Evolutionary conservation across 345 rosid species (phyloP).

Genomic region (Ceriops decandra): DNA sequence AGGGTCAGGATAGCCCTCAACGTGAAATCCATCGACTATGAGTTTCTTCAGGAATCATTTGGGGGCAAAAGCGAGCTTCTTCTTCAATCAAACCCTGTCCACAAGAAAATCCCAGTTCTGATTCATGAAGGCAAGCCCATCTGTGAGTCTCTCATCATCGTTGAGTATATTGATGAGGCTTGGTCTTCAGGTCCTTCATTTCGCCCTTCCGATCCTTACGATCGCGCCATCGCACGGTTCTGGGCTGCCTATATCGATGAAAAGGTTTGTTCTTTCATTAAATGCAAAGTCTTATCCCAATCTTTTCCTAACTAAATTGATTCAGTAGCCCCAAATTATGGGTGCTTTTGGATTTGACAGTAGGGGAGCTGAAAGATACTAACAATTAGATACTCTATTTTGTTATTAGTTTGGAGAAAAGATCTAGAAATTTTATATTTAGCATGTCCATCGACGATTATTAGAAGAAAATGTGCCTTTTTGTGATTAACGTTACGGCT

Average conservation of each 20-base stretch:
- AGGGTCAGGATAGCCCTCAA: conserved; percentile 70
- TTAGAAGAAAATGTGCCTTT: neutral
- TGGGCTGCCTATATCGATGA: conserved; percentile 74
- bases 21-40: conserved; percentile 56
- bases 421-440: too few relatives aligned
- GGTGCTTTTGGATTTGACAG: too few relatives aligned
- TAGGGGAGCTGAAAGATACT: too few relatives aligned
- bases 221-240: conserved; percentile 64
- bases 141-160: conserved; percentile 66
- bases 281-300: neutral
- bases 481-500: too few relatives aligned
- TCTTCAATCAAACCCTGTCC: conserved; percentile 63
- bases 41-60: conserved; percentile 50
- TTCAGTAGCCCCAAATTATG: too few relatives aligned
- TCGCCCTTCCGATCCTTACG: conserved; percentile 61
- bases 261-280: conserved; percentile 33
- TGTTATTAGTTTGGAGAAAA: too few relatives aligned
- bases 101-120: conserved; percentile 78
- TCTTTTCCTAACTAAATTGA: neutral
- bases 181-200: conserved; percentile 64
- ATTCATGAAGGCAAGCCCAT: conserved; percentile 54
- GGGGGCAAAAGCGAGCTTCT: conserved; percentile 59
- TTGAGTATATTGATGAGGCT: conserved; percentile 60
- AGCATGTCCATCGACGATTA: too few relatives aligned
- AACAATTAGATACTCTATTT: too few relatives aligned